Evolutionary conservation across 2,329 filamentous ascomycete genomes (phyloP), one percentile per base, ranked within the genome.

Genomic region (Colletotrichum sp.): DNA sequence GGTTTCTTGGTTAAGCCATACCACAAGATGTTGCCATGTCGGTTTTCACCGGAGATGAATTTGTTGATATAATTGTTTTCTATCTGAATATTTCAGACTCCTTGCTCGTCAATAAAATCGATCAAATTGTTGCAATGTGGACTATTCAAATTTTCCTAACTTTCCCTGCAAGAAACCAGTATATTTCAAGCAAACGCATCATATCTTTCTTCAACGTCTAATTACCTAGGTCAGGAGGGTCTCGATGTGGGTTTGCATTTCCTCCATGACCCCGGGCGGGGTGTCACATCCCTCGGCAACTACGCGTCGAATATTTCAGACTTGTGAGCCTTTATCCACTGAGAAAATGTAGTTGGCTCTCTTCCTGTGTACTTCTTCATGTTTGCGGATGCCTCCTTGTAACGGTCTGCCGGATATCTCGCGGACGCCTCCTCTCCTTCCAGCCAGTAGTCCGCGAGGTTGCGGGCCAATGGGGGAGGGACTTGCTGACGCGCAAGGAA

Each of bases 241-340:
- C 43, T 2, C 43, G 43, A 7, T 21, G 6, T 48, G n/a, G 2
- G 6, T n/a, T n/a, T 43, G 39, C 18, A 3, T 12, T 21, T 52
- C 10, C 43, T 52, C 43, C 12, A 0, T 21, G 43, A 3, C n/a
- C 43, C 4, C 12, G 43, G 6, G n/a, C 12, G 43, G 10, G n/a
- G 0, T 52, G 6, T 21, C 6, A 13, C 12, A 24, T 13, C 0
- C n/a, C 43, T 52, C 3, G 10, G 6, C 10, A 21, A 21, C 12
- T 52, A 52, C 43, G n/a, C 43, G 28, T 15, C 64, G 16, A 67
- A 67, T 12, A 67, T n/a, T 28, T 67, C 64, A 7, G 64, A 52
- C 64, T 67, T 67, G n/a, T 67, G 64, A n/a, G 64, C 39, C 36
- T 55, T 67, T 12, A 67, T n/a, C 64, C 64, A 67, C n/a, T 8